Base-by-base conservation (phyloP, 768 basidiomycete genomes). In the Lentinula boryana region DNA sequence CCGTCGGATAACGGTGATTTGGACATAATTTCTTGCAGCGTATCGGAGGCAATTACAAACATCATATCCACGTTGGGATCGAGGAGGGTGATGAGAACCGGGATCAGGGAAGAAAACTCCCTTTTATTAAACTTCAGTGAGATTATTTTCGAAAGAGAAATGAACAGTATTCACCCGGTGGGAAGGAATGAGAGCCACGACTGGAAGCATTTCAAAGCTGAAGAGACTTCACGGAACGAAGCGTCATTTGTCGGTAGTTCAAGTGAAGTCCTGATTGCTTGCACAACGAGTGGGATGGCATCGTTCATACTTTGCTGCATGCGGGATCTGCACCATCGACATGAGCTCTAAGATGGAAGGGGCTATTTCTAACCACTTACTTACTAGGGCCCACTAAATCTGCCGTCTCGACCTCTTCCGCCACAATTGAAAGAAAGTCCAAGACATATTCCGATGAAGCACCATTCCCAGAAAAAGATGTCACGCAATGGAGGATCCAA, bases 361-460 rank as follows among this genome's bases (percentile, higher is more conserved):
- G 6, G 27, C 38, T 33, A 43, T 31, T 31, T 35, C 13, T 43
- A n/a, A 61, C 36, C 60, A 79, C 87, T 72, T 67, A 93, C 91
- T 85, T 89, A 77, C 83, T 84, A 41, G 84, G 66, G 5, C 86
- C 85, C 38, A 92, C 69, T 57, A 96, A 74, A 71, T 93, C 92
- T 9, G 91, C 89, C 27, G 82, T 80, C 21, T 80, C 79, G 6
- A 92, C 78, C 68, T 97, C 94, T 67, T 95, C 92, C 2, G 91
- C 91, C 0, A 85, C 89, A 46, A 95, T 94, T 15, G 86, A 81
- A 41, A 95, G 76, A 69, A 91, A 91, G 63, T 92, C 89, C 44
- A 91, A 81, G 13, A 89, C 72, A 55, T 80, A 70, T 62, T 88
- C 87, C 0, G 81, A 74, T 1, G 84, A 71, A 1, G 84, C 83